Percentiles rank a stretch among this genome's conserved stretches.
phyloP scores from a whole-genome alignment of 1,284 basidiomycete genomes.

The Cystobasidium sp. region DNA sequence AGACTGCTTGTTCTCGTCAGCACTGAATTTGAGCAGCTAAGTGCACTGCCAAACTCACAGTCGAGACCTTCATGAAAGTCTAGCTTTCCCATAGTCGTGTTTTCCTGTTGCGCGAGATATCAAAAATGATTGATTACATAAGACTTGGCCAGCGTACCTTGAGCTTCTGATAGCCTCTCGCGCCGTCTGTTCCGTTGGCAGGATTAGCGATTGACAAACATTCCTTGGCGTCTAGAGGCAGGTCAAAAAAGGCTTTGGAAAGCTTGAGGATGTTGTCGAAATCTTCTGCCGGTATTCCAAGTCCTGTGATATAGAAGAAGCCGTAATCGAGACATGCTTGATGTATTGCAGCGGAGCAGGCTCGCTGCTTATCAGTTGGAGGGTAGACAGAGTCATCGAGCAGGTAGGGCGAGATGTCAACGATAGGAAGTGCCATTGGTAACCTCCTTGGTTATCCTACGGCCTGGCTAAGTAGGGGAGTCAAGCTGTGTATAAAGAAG shows the following conservation, averaged over 20 bases:
- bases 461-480: too few relatives aligned
- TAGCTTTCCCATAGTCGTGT: conserved; percentile 78
- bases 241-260: conserved; percentile 71
- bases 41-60: conserved; percentile 49
- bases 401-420: conserved; percentile 56
- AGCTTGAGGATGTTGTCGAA: conserved; percentile 70
- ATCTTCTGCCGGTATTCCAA: conserved; percentile 65
- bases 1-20: neutral
- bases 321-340: conserved; percentile 75
- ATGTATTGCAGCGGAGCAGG: conserved; percentile 65
- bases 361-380: conserved; percentile 52
- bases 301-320: conserved; percentile 74
- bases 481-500: too few relatives aligned
- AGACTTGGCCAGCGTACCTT: conserved; percentile 54
- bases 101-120: conserved; percentile 60
- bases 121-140: neutral
- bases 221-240: conserved; percentile 64
- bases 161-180: conserved; percentile 59
- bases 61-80: conserved; percentile 85
- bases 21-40: neutral
- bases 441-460: neutral
- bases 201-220: conserved; percentile 65
- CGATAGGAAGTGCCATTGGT: conserved; percentile 54
- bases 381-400: conserved; percentile 56
- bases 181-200: conserved; percentile 63